Evolutionary conservation across 2,329 filamentous ascomycete species (phyloP), one percentile per base, ranked within the genome.

Genomic region (Helicocarpus griseus): DNA sequence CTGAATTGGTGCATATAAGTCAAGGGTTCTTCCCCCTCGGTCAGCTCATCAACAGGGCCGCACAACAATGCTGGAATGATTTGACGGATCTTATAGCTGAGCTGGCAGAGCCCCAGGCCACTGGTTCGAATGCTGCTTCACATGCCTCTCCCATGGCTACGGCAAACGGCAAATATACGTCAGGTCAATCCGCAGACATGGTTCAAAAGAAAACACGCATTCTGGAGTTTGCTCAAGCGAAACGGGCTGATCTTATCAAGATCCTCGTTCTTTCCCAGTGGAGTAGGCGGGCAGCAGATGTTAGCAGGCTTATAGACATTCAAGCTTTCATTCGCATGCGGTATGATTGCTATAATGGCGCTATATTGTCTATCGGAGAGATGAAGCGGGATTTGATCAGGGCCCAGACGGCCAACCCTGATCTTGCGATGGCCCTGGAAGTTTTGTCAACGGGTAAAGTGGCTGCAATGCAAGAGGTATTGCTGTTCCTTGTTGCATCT

Each of bases 191-290:
- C 5, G 56, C 63, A 11, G 81, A 84, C 54, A 91, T 88, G 62
- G 62, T 87, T 11, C 75, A 78, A 29, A 95, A 95, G 71, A 96
- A 95, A 69, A 71, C 80, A 26, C 70, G 76, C 33, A 68, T 96
- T 49, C 69, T 95, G 53, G 81, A 86, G 40, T 95, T 93, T 70
- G 82, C 86, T 7, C 85, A 91, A 65, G 79, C 82, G 21, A 81
- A 86, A 62, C 85, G 95, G 63, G 82, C 85, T 28, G 89, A 88
- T 71, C 97, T 94, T 76, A 88, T 95, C 66, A 97, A 98, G 71
- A 80, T 90, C 6, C 76, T 96, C 19, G 89, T 98, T 21, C 83
- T 98, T 44, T 83, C 86, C 1, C 86, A 93, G 69, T 98, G 93
- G 93, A 87, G 86, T 64, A 80, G 86, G 62, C 85, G 87, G 65